phyloP scores from a whole-genome alignment of 352 stramenopile genomes.

The Saprolegnia diclina region DNA sequence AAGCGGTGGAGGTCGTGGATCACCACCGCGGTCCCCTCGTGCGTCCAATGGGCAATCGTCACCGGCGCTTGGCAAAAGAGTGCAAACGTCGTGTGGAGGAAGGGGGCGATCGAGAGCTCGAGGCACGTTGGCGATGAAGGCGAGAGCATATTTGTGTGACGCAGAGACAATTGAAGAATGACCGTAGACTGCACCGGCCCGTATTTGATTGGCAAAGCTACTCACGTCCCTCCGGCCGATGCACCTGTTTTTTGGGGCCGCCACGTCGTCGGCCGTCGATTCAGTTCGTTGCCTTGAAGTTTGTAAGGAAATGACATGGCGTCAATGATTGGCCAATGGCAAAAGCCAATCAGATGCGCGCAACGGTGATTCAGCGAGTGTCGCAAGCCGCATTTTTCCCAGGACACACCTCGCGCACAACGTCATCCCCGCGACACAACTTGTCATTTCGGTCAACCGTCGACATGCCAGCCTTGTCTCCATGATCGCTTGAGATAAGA shows the following conservation, averaged over 20 bases:
- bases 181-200: neutral
- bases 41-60: conserved; percentile 28
- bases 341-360: neutral
- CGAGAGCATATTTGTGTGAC: neutral
- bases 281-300: conserved; percentile 6
- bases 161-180: neutral
- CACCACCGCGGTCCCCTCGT: conserved; percentile 30
- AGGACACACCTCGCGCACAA: neutral
- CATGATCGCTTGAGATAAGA: no score
- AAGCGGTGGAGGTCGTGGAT: conserved; percentile 27
- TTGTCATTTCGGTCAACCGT: neutral
- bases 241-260: neutral
- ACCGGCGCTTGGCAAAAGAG: conserved; percentile 14
- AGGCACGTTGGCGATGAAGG: neutral
- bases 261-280: conserved; percentile 2
- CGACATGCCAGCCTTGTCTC: no score
- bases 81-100: conserved; percentile 16
- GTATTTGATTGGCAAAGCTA: neutral
- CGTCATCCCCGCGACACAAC: neutral
- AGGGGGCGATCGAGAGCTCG: neutral
- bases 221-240: neutral
- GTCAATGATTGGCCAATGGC: neutral
- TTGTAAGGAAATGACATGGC: neutral
- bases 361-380: conserved; percentile 2
- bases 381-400: neutral